Percentiles rank a stretch among this genome's conserved stretches.
These are phyloP conservation scores for Hortiboletus flavorubellus DNA, from an alignment of 768 basidiomycete species.

Conservation along the genomic window DNA sequence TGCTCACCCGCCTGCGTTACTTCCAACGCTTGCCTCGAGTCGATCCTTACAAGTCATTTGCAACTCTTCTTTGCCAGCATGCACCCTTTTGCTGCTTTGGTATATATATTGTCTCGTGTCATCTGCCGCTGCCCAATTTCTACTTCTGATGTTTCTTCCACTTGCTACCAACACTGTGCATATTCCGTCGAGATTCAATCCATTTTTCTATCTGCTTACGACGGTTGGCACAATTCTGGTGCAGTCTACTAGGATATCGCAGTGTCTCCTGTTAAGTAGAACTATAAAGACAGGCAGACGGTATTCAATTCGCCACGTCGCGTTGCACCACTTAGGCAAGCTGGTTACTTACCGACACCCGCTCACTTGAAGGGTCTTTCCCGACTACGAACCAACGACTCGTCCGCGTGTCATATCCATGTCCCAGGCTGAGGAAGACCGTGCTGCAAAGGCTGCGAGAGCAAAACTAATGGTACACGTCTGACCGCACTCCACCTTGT, in stretches of 20 bases:
- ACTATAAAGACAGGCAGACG: background rate
- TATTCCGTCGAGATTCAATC: constrained; percentile 40
- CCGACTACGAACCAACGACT: constrained; percentile 1
- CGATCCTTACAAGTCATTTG: constrained; percentile 54
- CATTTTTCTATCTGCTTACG: constrained; percentile 20
- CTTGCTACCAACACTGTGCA: constrained; percentile 43
- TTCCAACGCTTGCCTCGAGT: constrained; percentile 52
- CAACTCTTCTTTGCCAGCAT: constrained; percentile 35
- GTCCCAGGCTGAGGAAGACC: constrained; percentile 61
- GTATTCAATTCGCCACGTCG: constrained; percentile 6
- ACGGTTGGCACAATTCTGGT: background rate
- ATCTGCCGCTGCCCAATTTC: constrained; percentile 32
- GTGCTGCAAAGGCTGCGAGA: constrained; percentile 78
- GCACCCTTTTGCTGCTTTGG: constrained; percentile 33
- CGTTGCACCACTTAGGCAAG: background rate
- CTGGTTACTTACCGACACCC: constrained; percentile 1
- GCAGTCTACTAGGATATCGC: background rate
- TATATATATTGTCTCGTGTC: constrained; percentile 36
- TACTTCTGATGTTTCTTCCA: constrained; percentile 33
- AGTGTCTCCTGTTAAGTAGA: constrained; percentile 1
- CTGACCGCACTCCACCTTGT: background rate
- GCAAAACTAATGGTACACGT: constrained; percentile 74
- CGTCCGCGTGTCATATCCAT: constrained; percentile 14
- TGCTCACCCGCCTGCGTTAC: constrained; percentile 50
- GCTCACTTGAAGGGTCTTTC: constrained; percentile 4